Evolutionary conservation across 805 yeast genomes (phyloP), one percentile per base, ranked within the genome.

Genomic region (Suhomyces vadensis): DNA sequence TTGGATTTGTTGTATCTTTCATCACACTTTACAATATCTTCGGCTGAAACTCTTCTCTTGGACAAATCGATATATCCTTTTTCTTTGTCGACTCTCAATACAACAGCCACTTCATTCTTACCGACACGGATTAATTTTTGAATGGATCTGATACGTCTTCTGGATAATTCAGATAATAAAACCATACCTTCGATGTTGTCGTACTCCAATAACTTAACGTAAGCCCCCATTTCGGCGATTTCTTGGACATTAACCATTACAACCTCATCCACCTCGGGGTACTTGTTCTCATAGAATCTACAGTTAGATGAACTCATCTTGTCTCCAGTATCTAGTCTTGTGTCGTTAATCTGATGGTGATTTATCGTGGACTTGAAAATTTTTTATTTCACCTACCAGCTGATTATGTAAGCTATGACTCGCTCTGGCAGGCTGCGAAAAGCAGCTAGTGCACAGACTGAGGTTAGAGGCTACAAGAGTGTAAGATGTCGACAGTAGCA

Each of bases 171-270:
- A 33, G 96, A 86, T 59, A 94, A 79, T 54, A 94, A 76, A 46
- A 94, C 96, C 99, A 94, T 94, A 61, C 99, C 99, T 72, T 94
- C 99, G 63, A 94, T 92, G 67, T 92, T 94, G 72, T 94, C 98
- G 64, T 94, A 94, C 71, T 94, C 99, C 53, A 94, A 78, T 53
- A 94, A 78, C 69, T 90, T 92, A 53, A 94, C 96, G 67, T 94
- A 94, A 10, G 99, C 99, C 48, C 99, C 99, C 99, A 94, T 94
- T 69, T 94, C 99, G 55, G 98, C 99, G 58, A 94, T 94, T 67
- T 87, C 95, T 69, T 87, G 95, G 56, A 94, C 99, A 70, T 94
- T 94, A 64, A 94, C 99, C 95, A 94, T 92, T 53, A 94, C 98
- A 56, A 94, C 95, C 67, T 94, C 99, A 57, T 94, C 99, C 61